Evolutionary conservation across 2,329 filamentous ascomycete genomes (phyloP), one percentile per base, ranked within the genome.

Genomic region (Balansia obtecta): DNA sequence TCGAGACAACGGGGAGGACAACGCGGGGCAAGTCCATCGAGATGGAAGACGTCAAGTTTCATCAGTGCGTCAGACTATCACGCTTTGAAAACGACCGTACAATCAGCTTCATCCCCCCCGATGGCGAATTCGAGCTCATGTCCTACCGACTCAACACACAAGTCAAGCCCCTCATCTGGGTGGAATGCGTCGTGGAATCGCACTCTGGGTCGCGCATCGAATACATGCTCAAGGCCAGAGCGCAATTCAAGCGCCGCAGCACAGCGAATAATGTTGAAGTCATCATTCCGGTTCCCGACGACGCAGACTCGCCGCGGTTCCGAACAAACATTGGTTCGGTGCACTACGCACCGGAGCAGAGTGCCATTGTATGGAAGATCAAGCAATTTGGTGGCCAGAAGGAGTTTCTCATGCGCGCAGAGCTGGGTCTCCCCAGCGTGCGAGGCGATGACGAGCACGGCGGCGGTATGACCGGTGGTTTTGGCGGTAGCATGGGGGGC

Each of bases 11-110:
- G 0, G 93, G 93, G 30, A 80, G 93, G 54, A 88, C 91, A 15
- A 97, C 91, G 40, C 76, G 93, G 61, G 93, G 93, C 53, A 98
- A 98, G 71, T 88, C 93, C 10, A 93, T 98, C 56, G 93, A 98
- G 71, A 98, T 98, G 93, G 93, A 98, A 64, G 93, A 98, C 60
- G 93, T 98, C 69, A 98, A 98, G 63, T 98, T 98, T 69, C 93
- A 98, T 70, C 93, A 98, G 68, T 98, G 93, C 64, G 93, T 98
- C 56, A 83, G 93, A 55, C 77, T 98, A 56, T 94, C 89, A 45
- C 82, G 93, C 57, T 98, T 98, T 70, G 93, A 98, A 69, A 98
- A 97, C 69, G 93, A 98, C 73, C 79, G 93, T 53, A 98, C 93
- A 38, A 98, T 98, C 70, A 95, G 88, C 65, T 98, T 98, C 68